Evolutionary conservation across 2,329 filamentous ascomycete genomes (phyloP), one percentile per base, ranked within the genome.

Genomic region (Ceratocystis papillata): DNA sequence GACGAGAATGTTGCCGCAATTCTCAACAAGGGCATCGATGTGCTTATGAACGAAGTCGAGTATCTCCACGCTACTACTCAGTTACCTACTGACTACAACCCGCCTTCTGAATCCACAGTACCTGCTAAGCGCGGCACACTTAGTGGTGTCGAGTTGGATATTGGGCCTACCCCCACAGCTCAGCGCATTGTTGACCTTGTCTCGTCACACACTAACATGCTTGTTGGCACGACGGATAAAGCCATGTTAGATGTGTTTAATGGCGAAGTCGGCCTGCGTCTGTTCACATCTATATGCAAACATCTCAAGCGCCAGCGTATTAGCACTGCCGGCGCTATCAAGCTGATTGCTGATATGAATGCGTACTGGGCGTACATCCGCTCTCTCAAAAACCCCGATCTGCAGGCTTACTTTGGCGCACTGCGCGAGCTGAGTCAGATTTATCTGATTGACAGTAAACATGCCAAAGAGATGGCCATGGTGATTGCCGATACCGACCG

Each of bases 241-340:
- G 93, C 90, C 69, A 96, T 96, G 81, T 86, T 99, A 30, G 94
- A 99, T 73, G 94, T 99, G 15, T 99, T 99, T 80, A 96, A 96
- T 75, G 90, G 94, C 76, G 94, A 99, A 77, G 93, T 99, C 30
- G 94, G 94, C 0, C 83, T 96, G 69, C 88, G 94, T 30, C 82
- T 99, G 64, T 99, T 97, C 77, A 86, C 88, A 22, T 88, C 90
- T 20, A 80, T 99, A 63, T 96, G 93, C 81, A 99, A 99, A 77
- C 94, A 99, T 76, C 83, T 99, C 70, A 99, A 99, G 79, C 88
- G 93, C 8, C 94, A 97, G 79, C 87, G 94, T 66, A 84, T 99
- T 76, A 93, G 87, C 73, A 89, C 90, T 30, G 87, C 90, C 68
- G 94, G 94, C 66, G 90, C 94, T 22, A 84, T 97, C 73, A 92